These are phyloP conservation scores for Trichomonas gallinae DNA, from an alignment of 208 protist species.

Conservation along the genomic window DNA sequence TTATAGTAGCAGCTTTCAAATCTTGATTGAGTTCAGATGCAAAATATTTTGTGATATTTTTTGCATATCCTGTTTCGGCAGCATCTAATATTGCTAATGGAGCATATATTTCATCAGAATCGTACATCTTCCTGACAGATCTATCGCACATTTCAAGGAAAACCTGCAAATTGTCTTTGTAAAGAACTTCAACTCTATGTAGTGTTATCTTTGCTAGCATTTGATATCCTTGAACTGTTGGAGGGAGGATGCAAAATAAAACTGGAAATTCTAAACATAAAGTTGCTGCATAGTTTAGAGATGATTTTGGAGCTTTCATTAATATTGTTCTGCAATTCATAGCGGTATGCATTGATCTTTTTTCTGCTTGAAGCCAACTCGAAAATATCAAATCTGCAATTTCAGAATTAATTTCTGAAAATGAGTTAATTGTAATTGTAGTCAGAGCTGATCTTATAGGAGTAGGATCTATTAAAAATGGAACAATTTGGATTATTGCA, in stretches of 20 bases:
- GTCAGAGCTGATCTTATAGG: not conserved
- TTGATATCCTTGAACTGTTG: not conserved
- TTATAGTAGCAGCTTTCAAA: not conserved
- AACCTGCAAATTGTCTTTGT: not conserved
- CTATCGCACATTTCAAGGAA: not conserved
- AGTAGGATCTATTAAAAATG: not conserved
- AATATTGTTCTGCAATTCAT: not conserved
- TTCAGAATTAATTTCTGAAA: not conserved
- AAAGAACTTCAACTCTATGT: not conserved
- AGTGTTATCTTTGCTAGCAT: not conserved
- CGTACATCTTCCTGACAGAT: not conserved
- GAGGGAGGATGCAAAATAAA: not conserved
- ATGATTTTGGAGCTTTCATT: not conserved
- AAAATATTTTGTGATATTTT: not conserved
- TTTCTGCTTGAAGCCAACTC: not conserved
- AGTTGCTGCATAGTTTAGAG: not conserved
- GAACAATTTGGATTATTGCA: not conserved
- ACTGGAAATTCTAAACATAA: not conserved
- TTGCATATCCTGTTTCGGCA: not conserved
- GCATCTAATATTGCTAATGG: not conserved
- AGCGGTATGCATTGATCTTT: not conserved
- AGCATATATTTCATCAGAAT: not conserved
- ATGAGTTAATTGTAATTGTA: not conserved
- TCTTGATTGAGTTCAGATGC: not conserved
- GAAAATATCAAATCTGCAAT: not conserved